Base-by-base conservation (phyloP, 805 yeast genomes). In the Yueomyces sp. region DNA sequence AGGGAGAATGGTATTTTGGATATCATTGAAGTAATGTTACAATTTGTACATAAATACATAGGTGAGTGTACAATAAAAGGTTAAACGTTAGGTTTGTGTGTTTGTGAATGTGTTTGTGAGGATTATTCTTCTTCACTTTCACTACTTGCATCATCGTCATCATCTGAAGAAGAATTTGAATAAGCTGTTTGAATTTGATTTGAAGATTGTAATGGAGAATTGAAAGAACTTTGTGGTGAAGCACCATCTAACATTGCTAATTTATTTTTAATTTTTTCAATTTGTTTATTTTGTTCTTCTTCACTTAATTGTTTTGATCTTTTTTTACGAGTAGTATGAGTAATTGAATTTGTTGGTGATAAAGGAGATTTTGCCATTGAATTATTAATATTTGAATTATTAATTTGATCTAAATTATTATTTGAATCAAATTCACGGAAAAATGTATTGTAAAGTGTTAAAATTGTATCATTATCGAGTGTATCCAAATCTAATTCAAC, bases 401-500 rank as follows among this genome's bases (percentile, higher is more conserved):
- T 49, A 31, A 44, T 45, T 5, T 5, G 29, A 36, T 41, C 12
- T 34, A 34, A 34, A 7, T 5, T 11, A 6, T 28, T 7, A 3
- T 7, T 33, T 36, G 40, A 31, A 28, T 63, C 54, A 51, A 58
- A 62, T 57, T 67, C 69, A 62, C 70, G 68, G 58, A 81, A 84
- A 52, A 92, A 86, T 53, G 81, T 84, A 60, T 82, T 81, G 70
- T 87, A 90, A 49, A 92, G 69, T 56, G 85, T 84, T 59, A 85
- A 66, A 44, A 90, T 73, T 1, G 96, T 88, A 38, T 76, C 68
- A 50, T 85, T 86, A 54, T 85, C 95, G 52, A 92, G 72, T 63
- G 82, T 82, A 60, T 92, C 96, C 79, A 92, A 83, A 63, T 92
- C 98, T 47, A 92, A 73, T 68, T 92, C 98, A 48, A 92, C 92